Percentiles rank a stretch among this genome's conserved stretches.
Evolutionary conservation across 768 basidiomycete species (phyloP).

Genomic region (Termitomyces sp.): DNA sequence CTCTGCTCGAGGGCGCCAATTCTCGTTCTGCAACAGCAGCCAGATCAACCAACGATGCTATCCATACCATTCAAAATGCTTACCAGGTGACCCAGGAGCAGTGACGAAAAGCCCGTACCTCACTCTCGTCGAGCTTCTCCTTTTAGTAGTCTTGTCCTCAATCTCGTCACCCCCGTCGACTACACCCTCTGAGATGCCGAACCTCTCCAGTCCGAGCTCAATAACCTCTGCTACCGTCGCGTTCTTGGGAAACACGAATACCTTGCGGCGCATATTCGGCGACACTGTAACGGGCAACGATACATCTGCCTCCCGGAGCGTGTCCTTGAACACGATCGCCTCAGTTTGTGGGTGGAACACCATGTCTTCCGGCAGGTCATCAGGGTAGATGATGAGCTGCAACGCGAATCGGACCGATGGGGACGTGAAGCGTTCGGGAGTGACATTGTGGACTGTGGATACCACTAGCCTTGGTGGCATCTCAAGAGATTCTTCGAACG

Average conservation of each 20-base stretch:
- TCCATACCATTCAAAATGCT: slow-evolving; percentile 16
- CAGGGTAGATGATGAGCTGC: slow-evolving; percentile 81
- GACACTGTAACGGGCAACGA: slow-evolving; percentile 49
- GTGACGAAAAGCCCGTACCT: slow-evolving; percentile 74
- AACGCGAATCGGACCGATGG: slow-evolving; percentile 83
- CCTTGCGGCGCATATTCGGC: slow-evolving; percentile 63
- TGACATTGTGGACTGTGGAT: slow-evolving; percentile 37
- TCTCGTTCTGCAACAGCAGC: slow-evolving; percentile 55
- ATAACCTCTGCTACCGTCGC: slow-evolving; percentile 96
- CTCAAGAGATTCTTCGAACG: slow-evolving; percentile 21
- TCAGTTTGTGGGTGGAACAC: slow-evolving; percentile 90
- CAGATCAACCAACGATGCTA: not conserved
- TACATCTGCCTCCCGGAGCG: slow-evolving; percentile 50
- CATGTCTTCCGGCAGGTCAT: slow-evolving; percentile 93
- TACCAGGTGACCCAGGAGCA: slow-evolving; percentile 56
- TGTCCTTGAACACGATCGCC: slow-evolving; percentile 85
- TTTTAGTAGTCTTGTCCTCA: slow-evolving; percentile 84
- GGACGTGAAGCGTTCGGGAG: slow-evolving; percentile 72
- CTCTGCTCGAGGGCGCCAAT: slow-evolving; percentile 72
- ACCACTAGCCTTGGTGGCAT: slow-evolving; percentile 35
- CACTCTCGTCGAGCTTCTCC: slow-evolving; percentile 72
- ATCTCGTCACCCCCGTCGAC: slow-evolving; percentile 98
- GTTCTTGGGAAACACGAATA: slow-evolving; percentile 91
- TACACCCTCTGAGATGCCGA: slow-evolving; percentile 95
- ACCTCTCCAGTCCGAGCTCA: slow-evolving; percentile 85